A percentile compares a stretch with the other conserved stretches of the same genome.
Conservation (phyloP, 1,139 yeast genomes). For the Tardiomyces digboiensis region DNA sequence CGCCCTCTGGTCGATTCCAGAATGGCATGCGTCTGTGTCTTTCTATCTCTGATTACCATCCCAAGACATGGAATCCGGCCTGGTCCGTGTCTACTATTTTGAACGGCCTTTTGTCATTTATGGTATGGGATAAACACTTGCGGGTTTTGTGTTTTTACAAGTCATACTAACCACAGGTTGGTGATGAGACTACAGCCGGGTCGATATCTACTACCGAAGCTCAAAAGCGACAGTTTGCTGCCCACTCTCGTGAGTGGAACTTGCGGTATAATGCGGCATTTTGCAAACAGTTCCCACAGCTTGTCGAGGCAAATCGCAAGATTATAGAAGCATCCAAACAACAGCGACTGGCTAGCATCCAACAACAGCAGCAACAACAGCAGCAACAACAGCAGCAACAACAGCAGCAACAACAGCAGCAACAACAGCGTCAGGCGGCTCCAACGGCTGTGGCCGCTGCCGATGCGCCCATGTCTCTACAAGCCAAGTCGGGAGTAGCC, state of each 20-base stretch:
- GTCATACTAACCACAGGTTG: no score
- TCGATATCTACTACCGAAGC: slow-evolving; percentile 39
- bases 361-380: slow-evolving; percentile 2
- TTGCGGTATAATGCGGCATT: slow-evolving; percentile 45
- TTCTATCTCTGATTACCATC: slow-evolving; percentile 88
- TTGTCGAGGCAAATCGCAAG: slow-evolving; percentile 30
- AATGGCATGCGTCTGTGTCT: slow-evolving; percentile 74
- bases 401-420: slow-evolving; percentile 2
- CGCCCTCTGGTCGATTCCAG: slow-evolving; percentile 78
- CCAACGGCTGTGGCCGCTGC: no score
- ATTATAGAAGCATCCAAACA: neutral
- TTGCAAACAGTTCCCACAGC: slow-evolving; percentile 56
- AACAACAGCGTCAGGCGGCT: neutral
- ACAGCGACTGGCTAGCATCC: slow-evolving; percentile 2
- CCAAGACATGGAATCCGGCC: slow-evolving; percentile 91
- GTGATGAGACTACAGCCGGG: slow-evolving; percentile 24
- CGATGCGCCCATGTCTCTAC: neutral
- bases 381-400: slow-evolving; percentile 2
- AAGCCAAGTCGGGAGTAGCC: neutral
- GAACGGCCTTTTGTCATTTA: slow-evolving; percentile 77
- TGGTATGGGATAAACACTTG: no score
- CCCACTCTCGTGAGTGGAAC: slow-evolving; percentile 58
- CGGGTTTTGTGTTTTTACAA: no score
- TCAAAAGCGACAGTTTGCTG: slow-evolving; percentile 37
- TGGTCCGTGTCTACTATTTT: slow-evolving; percentile 88